A percentile compares a stretch with the other conserved stretches of the same genome.
Conservation (phyloP, 805 yeast genomes). For the Hanseniaspora clermontiae region DNA sequence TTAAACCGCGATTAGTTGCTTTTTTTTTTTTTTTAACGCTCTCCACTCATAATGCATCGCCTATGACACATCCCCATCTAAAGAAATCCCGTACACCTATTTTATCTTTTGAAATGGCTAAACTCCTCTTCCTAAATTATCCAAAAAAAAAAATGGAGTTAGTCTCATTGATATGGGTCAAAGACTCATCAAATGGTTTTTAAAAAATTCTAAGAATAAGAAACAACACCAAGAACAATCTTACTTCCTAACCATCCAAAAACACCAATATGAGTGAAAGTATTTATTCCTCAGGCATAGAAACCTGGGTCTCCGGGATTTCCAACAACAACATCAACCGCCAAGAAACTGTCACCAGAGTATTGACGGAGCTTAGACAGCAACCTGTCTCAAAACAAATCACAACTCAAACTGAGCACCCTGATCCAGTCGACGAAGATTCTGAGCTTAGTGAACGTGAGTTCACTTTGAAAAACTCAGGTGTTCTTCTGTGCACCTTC, state of each 20-base stretch:
- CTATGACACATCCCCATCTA: too few species aligned
- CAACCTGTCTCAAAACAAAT: conserved; percentile 1
- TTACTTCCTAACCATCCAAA: neutral
- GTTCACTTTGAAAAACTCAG: conserved; percentile 3
- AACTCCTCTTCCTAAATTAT: too few species aligned
- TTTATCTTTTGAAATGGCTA: too few species aligned
- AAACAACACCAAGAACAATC: neutral
- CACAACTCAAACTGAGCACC: neutral
- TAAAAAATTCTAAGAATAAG: neutral
- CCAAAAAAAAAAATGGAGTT: too few species aligned
- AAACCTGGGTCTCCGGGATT: neutral
- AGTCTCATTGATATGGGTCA: too few species aligned
- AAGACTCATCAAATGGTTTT: too few species aligned
- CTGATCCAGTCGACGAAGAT: neutral
- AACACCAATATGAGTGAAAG: neutral
- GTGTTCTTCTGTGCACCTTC: conserved; percentile 16
- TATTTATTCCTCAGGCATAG: neutral
- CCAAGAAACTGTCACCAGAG: neutral
- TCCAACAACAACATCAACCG: neutral
- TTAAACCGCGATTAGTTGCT: too few species aligned
- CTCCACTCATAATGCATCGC: too few species aligned
- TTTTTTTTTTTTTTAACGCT: too few species aligned
- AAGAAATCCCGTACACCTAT: too few species aligned
- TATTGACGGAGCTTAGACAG: conserved; percentile 3
- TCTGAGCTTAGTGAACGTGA: neutral